phyloP scores from a whole-genome alignment of 257 asterid genomes.

The Craterostigma plantagineum region DNA sequence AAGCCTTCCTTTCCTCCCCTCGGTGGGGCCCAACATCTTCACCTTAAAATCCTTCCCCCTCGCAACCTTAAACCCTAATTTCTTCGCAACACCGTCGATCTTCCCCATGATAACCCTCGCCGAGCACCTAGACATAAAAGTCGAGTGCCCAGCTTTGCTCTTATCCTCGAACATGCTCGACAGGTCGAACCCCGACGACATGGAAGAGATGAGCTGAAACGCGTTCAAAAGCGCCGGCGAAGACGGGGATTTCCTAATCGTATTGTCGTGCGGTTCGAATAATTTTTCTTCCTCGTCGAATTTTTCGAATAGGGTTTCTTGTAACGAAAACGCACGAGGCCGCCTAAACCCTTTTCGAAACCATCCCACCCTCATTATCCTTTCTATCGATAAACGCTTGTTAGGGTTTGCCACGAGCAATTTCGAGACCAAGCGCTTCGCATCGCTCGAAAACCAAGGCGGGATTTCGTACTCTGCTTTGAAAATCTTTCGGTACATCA shows the following conservation, averaged over 20 bases:
- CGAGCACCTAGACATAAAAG: constrained; percentile 18
- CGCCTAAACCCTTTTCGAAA: constrained; percentile 15
- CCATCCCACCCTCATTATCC: constrained; percentile 20
- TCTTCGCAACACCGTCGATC: constrained; percentile 19
- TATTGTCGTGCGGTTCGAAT: constrained; percentile 5
- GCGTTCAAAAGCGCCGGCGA: constrained; percentile 24
- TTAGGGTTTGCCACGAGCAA: constrained; percentile 17
- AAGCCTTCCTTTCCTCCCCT: constrained; percentile 34
- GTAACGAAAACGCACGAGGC: constrained; percentile 14
- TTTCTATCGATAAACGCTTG: constrained; percentile 16
- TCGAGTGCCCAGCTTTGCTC: constrained; percentile 16
- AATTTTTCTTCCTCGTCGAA: constrained; percentile 14
- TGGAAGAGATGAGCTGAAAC: constrained; percentile 42
- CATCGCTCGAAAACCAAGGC: constrained; percentile 17
- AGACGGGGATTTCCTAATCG: constrained; percentile 14
- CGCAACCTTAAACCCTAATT: constrained; percentile 21
- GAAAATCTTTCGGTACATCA: constrained; percentile 13
- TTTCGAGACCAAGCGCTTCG: constrained; percentile 19
- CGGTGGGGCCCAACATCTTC: constrained; percentile 23
- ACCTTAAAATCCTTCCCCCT: constrained; percentile 22
- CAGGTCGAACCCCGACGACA: constrained; percentile 35
- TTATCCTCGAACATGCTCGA: constrained; percentile 36
- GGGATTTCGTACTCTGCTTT: constrained; percentile 16
- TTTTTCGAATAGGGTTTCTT: constrained; percentile 14
- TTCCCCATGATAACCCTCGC: constrained; percentile 20